phyloP scores from a whole-genome alignment of 768 basidiomycete species.

The Erythrobasidium yunnanense region DNA sequence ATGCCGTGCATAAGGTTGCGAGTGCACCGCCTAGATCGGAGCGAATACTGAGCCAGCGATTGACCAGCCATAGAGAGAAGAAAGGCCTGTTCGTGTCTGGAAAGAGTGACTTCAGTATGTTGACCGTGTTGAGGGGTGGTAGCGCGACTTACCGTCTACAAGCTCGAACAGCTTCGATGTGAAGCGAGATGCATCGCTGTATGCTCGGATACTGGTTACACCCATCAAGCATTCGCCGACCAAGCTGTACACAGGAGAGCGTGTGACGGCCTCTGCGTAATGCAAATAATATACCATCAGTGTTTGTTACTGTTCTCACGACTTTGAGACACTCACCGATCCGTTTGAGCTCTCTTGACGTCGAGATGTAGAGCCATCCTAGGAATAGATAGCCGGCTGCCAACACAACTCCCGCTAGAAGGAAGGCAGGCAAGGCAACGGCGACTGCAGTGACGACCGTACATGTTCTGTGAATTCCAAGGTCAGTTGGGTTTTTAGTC shows the following conservation, averaged over 20 bases:
- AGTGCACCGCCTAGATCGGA: constrained; percentile 41
- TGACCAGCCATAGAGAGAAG: constrained; percentile 43
- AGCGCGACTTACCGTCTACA: constrained; percentile 43
- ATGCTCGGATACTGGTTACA: constrained; percentile 44
- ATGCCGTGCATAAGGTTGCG: constrained; percentile 41
- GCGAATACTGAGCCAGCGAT: constrained; percentile 35
- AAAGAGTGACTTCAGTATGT: neutral
- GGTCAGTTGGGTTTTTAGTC: too few species aligned
- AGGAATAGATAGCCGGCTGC: constrained; percentile 40
- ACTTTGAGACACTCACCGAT: constrained; percentile 36
- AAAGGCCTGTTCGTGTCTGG: constrained; percentile 40
- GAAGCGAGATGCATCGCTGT: constrained; percentile 44
- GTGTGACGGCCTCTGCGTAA: constrained; percentile 37
- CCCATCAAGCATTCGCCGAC: constrained; percentile 44
- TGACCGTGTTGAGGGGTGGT: too few species aligned
- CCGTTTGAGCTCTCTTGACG: constrained; percentile 44
- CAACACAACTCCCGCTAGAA: constrained; percentile 40
- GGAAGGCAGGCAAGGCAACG: constrained; percentile 41
- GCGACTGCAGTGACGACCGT: constrained; percentile 40
- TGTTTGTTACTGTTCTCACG: neutral
- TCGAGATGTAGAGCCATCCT: constrained; percentile 42
- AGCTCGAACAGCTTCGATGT: constrained; percentile 40
- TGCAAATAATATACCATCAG: neutral
- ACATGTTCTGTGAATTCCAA: constrained; percentile 30
- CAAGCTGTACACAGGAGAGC: constrained; percentile 43